Percentiles rank a stretch among this genome's conserved stretches.
Conservation (phyloP, 352 stramenopile genomes). For the Stephanocyclus meneghinianus region DNA sequence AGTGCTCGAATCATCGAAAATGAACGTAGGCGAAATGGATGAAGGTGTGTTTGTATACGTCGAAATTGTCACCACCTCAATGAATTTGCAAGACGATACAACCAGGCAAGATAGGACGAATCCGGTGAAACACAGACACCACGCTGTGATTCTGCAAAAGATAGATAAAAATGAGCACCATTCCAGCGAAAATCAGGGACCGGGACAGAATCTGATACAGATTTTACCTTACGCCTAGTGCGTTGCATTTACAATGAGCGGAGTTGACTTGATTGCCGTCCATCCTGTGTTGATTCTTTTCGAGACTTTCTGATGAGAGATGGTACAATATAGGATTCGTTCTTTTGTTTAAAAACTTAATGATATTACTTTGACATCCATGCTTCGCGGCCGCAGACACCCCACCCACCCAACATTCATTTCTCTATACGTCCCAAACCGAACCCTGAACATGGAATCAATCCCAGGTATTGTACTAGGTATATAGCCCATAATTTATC, state of each 20-base stretch:
- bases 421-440: too few species aligned
- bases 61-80: not conserved
- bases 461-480: too few species aligned
- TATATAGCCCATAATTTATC: too few species aligned
- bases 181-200: not conserved
- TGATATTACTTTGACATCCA: too few species aligned
- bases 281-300: not conserved
- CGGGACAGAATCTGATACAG: not conserved
- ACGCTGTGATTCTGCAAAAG: slow-evolving; percentile 1
- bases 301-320: too few species aligned
- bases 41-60: not conserved
- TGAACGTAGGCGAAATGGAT: not conserved
- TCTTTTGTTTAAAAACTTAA: too few species aligned
- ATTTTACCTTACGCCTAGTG: not conserved
- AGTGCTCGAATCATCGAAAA: not conserved
- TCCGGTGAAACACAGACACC: not conserved
- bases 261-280: not conserved
- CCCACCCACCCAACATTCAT: too few species aligned
- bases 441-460: too few species aligned
- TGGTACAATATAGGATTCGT: too few species aligned
- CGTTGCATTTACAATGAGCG: not conserved
- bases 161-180: not conserved
- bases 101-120: not conserved
- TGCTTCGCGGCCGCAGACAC: too few species aligned
- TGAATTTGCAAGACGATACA: slow-evolving; percentile 7